Base-by-base conservation (phyloP, 2,329 filamentous ascomycete species). In the Aureobasidium melanogenum region DNA sequence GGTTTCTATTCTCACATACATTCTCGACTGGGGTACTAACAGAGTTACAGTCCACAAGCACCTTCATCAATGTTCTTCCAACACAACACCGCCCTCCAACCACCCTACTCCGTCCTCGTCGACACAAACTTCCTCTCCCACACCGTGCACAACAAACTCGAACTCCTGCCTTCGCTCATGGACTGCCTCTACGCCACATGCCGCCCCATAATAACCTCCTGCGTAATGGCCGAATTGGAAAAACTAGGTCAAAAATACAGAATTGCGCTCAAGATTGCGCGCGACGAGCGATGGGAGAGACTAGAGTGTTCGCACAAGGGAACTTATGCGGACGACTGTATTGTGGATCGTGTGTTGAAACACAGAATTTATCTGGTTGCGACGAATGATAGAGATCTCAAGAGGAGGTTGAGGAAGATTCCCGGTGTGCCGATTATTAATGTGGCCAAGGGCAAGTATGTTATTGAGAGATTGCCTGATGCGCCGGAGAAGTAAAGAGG, bases 121-220 rank as follows among this genome's bases (percentile, higher is more conserved):
- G 90, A 96, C 74, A 93, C 91, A 73, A 96, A 96, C 72, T 96
- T 96, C 71, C 82, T 96, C 65, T 90, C 86, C 41, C 91, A 96
- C 75, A 94, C 91, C 0, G 89, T 97, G 1, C 89, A 92, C 74
- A 85, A 88, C 67, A 97, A 99, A 77, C 84, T 97, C 22, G 90
- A 92, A 36, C 79, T 97, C 14, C 82, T 96, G 22, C 87, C 93
- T 63, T 86, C 88, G 3, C 89, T 97, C 79, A 96, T 97, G 90
- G 91, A 97, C 73, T 88, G 89, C 59, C 82, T 99, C 5, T 96
- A 92, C 73, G 93, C 93, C 19, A 95, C 95, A 69, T 94, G 89
- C 73, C 90, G 86, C 24, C 91, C 91, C 19, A 88, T 94, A 66
- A 91, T 97, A 66, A 96, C 91, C 1, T 83, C 84, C 66, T 92